A percentile compares a stretch with the other conserved stretches of the same genome.
Conservation (phyloP, 768 basidiomycete genomes). For the Leccinum longicurvipes region DNA sequence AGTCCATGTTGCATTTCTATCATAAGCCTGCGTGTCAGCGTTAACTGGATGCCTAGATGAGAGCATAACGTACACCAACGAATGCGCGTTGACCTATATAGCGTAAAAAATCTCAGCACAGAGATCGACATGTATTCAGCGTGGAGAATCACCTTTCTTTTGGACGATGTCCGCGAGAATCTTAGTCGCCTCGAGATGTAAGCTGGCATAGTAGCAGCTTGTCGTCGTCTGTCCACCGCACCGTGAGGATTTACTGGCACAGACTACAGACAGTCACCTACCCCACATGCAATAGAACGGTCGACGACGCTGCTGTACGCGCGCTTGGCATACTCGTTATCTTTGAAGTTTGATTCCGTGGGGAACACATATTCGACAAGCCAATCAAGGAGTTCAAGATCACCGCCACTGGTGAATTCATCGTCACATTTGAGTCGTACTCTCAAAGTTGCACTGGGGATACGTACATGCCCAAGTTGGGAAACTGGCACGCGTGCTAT, state of each 20-base stretch:
- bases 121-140: neutral
- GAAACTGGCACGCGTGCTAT: constrained; percentile 38
- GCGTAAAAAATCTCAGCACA: constrained; percentile 5
- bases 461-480: constrained; percentile 33
- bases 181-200: constrained; percentile 78
- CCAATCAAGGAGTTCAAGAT: constrained; percentile 86
- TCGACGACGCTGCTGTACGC: constrained; percentile 69
- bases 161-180: constrained; percentile 71
- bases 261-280: constrained; percentile 35
- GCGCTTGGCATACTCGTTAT: constrained; percentile 59
- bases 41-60: neutral
- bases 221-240: constrained; percentile 66
- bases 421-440: neutral
- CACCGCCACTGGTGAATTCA: constrained; percentile 54
- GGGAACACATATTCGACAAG: constrained; percentile 80
- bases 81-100: constrained; percentile 74
- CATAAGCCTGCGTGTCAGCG: constrained; percentile 11
- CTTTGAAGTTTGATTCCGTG: constrained; percentile 69
- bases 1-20: constrained; percentile 30
- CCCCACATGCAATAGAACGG: constrained; percentile 67
- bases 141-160: constrained; percentile 40
- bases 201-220: constrained; percentile 82
- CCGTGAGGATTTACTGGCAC: constrained; percentile 1
- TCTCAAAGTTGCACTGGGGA: neutral
- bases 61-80: constrained; percentile 57